These are phyloP conservation scores for Populus ilicifolia DNA, from an alignment of 345 rosid genomes.

Conservation along the genomic window DNA sequence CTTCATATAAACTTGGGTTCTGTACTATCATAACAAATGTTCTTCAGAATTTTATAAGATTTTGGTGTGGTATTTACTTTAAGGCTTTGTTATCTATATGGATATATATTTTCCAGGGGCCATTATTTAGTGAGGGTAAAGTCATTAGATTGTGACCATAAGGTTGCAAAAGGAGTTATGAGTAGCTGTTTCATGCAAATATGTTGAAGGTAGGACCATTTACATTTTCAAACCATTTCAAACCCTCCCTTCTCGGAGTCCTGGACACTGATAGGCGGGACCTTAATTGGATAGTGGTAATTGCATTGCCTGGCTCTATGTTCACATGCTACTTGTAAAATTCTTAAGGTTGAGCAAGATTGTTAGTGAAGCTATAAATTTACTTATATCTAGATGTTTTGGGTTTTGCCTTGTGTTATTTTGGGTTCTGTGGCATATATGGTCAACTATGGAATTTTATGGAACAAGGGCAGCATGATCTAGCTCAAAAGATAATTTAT, in stretches of 20 bases:
- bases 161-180: neutral
- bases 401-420: neutral
- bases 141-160: neutral
- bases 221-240: neutral
- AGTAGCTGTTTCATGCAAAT: neutral
- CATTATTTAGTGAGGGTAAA: neutral
- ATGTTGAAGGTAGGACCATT: neutral
- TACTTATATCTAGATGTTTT: too few relatives aligned
- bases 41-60: neutral
- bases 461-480: too few relatives aligned
- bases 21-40: neutral
- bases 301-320: too few relatives aligned
- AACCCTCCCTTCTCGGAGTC: neutral
- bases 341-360: too few relatives aligned
- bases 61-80: neutral
- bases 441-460: neutral
- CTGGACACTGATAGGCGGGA: neutral
- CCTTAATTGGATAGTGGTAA: neutral
- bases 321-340: too few relatives aligned
- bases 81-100: neutral
- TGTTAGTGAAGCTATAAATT: too few relatives aligned
- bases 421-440: neutral
- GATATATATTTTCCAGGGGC: neutral
- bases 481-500: too few relatives aligned
- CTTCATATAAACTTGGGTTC: neutral